Conservation (phyloP, 257 asterid genomes). For the Mentha longifolia region DNA sequence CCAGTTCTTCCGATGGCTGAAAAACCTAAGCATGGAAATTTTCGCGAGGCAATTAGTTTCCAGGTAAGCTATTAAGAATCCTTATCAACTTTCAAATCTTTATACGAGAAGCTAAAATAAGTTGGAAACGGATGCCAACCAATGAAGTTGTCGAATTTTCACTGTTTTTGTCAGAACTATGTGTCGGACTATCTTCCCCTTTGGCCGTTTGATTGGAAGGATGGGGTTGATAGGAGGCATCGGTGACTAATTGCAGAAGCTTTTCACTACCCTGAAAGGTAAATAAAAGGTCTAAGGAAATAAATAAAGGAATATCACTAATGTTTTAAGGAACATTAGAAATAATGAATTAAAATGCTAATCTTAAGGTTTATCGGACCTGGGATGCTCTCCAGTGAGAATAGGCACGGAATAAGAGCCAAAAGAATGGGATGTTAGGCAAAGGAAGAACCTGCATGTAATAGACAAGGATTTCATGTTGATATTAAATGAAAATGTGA, state of each 20-base stretch:
- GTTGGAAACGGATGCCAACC: constrained; percentile 46
- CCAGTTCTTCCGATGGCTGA: constrained; percentile 72
- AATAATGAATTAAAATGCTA: constrained; percentile 16
- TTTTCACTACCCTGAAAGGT: constrained; percentile 82
- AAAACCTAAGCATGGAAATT: constrained; percentile 46
- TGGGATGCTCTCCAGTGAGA: constrained; percentile 99
- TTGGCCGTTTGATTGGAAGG: constrained; percentile 41
- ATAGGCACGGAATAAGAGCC: constrained; percentile 92
- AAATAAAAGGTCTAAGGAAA: constrained; percentile 20
- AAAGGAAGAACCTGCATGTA: constrained; percentile 80
- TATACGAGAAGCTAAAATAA: not conserved
- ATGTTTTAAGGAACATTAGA: constrained; percentile 6
- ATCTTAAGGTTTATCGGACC: constrained; percentile 46
- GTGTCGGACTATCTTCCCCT: constrained; percentile 31
- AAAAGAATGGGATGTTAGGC: constrained; percentile 96
- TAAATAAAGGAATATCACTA: not conserved
- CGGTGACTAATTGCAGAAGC: constrained; percentile 76
- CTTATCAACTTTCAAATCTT: not conserved
- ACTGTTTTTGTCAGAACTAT: constrained; percentile 35
- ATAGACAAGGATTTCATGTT: constrained; percentile 24
- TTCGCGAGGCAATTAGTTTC: not conserved
- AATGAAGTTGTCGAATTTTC: constrained; percentile 39
- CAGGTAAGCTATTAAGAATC: not conserved
- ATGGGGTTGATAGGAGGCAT: constrained; percentile 45
- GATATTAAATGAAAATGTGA: not conserved